Conservation (phyloP, 176 grass and related monocot genomes). For the Rhynchospora pubera region DNA sequence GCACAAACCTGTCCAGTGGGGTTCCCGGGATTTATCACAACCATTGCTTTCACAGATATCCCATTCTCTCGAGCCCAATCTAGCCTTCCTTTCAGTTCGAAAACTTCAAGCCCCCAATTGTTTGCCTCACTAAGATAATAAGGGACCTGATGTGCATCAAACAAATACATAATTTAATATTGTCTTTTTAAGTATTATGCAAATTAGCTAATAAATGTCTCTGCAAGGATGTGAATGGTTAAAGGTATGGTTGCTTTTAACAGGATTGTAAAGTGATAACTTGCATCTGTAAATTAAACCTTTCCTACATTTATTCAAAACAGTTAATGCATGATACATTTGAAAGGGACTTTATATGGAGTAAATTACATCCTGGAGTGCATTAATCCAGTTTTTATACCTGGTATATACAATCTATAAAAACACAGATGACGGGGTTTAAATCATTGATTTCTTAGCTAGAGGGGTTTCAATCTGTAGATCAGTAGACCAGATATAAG, state of each 20-base stretch:
- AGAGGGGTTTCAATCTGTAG: not conserved
- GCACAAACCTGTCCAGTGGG: constrained; percentile 54
- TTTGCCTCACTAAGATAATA: constrained; percentile 51
- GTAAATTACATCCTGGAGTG: not conserved
- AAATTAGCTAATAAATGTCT: not conserved
- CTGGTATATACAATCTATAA: not conserved
- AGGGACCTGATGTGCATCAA: constrained; percentile 29
- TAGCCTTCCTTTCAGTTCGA: constrained; percentile 53
- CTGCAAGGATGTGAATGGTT: not conserved
- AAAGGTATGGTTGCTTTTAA: not conserved
- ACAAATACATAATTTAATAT: not conserved
- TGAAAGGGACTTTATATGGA: not conserved
- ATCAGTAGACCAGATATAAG: not conserved
- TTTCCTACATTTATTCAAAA: not conserved
- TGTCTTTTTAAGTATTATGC: not conserved
- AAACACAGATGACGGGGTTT: not conserved
- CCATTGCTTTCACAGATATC: constrained; percentile 52
- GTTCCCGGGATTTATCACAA: constrained; percentile 76
- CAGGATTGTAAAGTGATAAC: not conserved
- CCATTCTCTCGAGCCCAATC: constrained; percentile 49
- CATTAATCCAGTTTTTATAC: not conserved
- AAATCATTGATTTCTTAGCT: not conserved
- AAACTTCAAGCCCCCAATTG: constrained; percentile 59
- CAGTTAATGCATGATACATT: not conserved
- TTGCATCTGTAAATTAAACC: not conserved